Evolutionary conservation across 2,329 filamentous ascomycete species (phyloP).

Genomic region (Fusarium pseudograminearum): DNA sequence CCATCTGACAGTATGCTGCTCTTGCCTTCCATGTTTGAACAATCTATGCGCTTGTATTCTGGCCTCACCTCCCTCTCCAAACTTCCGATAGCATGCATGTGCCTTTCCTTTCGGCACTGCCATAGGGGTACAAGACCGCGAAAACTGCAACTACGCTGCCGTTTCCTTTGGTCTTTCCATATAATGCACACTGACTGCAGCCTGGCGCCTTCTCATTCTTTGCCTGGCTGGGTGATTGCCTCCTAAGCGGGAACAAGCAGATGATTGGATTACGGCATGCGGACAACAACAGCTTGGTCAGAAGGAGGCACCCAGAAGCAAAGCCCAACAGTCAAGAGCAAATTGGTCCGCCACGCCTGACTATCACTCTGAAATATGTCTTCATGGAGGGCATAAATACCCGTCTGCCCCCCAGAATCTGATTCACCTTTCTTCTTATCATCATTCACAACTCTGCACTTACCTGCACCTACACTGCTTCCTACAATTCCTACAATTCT

Average conservation of each 20-base stretch:
- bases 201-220: background rate
- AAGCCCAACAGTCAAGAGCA: background rate
- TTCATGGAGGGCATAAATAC: constrained; percentile 25
- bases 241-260: background rate
- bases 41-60: background rate
- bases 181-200: too few relatives aligned
- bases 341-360: too few relatives aligned
- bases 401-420: background rate
- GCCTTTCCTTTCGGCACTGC: background rate
- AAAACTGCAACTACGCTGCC: background rate
- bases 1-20: background rate
- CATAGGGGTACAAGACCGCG: background rate
- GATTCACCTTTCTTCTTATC: background rate
- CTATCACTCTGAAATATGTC: background rate
- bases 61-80: background rate
- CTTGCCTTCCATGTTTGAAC: background rate
- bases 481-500: background rate
- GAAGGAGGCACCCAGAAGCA: background rate
- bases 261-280: background rate
- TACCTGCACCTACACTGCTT: constrained; percentile 2
- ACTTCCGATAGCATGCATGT: background rate
- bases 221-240: background rate
- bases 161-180: too few relatives aligned
- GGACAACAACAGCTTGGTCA: background rate
- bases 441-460: constrained; percentile 2